Evolutionary conservation across 2,329 filamentous ascomycete species (phyloP), one percentile per base, ranked within the genome.

Genomic region (Phaeosphaeriaceae sp.): DNA sequence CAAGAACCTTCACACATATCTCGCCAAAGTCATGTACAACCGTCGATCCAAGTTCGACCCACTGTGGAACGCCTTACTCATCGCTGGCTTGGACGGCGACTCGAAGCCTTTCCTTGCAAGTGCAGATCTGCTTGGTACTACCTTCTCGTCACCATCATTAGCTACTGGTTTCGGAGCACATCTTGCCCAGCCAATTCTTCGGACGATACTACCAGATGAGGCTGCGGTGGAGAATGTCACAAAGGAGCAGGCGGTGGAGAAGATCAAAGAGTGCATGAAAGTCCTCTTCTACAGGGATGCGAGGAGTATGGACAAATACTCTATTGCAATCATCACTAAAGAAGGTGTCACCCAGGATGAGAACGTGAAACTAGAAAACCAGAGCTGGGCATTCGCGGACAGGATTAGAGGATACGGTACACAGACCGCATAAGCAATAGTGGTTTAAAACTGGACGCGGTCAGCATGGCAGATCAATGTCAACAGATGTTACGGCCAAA

Each of bases 351-450:
- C 95, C 46, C 73, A 97, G 61, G 87, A 87, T 74, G 86, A 95
- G 76, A 79, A 89, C 66, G 89, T 96, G 81, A 87, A 92, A 82
- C 81, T 99, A 60, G 92, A 97, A 82, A 83, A 87, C 66, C 93
- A 97, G 83, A 97, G 92, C 83, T 97, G 93, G 94, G 92, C 90
- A 42, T 99, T 99, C 79, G 94, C 94, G 18, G 93, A 97, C 73
- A 84, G 87, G 64, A 97, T 99, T 75, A 88, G 86, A 75, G 94
- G 94, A 36, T 99, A 99, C 73, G 94, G 94, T 54, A 95, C 92
- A 20, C 92, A 97, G 81, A 67, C 65, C 9, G 66, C 56, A 15
- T 70, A 64, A 51, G 37, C 4, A 8, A 12, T 11, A n/a, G 15
- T 23, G 23, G 37, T 15, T 33, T 13, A n/a, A 11, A 16, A 33